phyloP scores from a whole-genome alignment of 1,139 yeast genomes.

The Diutina rugosa region DNA sequence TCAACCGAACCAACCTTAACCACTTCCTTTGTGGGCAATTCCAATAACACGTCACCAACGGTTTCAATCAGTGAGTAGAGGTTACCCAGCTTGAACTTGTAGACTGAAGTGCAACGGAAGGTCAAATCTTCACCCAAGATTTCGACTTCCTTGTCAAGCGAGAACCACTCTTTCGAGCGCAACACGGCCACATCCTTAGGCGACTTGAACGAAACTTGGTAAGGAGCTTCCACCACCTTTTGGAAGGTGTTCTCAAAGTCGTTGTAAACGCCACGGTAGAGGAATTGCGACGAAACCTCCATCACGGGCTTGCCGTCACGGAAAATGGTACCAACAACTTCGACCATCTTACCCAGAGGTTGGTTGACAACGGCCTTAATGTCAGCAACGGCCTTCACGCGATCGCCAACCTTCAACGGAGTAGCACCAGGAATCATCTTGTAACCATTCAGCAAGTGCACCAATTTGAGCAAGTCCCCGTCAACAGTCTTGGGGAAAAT shows the following conservation, averaged over 20 bases:
- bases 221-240: conserved; percentile 78
- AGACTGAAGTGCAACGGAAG: conserved; percentile 80
- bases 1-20: conserved; percentile 78
- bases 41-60: conserved; percentile 74
- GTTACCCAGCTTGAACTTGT: conserved; percentile 64
- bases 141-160: conserved; percentile 57
- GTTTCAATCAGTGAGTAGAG: conserved; percentile 76
- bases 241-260: conserved; percentile 92
- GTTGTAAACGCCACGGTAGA: conserved; percentile 83
- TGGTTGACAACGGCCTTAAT: conserved; percentile 84
- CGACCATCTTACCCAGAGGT: conserved; percentile 90
- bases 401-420: conserved; percentile 82
- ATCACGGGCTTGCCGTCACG: conserved; percentile 63
- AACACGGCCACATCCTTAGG: conserved; percentile 89
- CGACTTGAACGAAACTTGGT: conserved; percentile 58
- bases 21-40: conserved; percentile 86
- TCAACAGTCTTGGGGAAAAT: conserved; percentile 94
- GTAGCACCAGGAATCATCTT: conserved; percentile 86
- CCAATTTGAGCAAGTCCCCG: conserved; percentile 89
- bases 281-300: conserved; percentile 92
- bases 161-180: conserved; percentile 97
- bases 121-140: conserved; percentile 71
- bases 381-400: conserved; percentile 70
- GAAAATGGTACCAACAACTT: conserved; percentile 80
- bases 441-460: conserved; percentile 91